These are phyloP conservation scores for Tetrastigma voinierianum DNA, from an alignment of 164 flowering plant genomes.

Conservation along the genomic window DNA sequence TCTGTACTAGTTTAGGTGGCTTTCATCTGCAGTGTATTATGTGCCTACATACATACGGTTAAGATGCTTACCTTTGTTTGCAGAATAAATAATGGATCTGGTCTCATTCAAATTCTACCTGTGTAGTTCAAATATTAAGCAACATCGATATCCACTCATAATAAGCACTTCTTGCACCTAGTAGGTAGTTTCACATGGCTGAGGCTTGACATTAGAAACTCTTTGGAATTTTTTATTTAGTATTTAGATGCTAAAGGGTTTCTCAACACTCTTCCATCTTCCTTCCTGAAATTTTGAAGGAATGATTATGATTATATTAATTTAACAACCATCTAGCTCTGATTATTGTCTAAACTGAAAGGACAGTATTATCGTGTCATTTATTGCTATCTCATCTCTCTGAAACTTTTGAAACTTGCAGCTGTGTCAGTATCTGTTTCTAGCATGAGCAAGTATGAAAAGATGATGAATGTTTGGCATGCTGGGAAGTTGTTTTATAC, in stretches of 20 bases:
- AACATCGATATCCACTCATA: too few species aligned
- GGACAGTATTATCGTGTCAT: neutral
- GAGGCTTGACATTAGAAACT: too few species aligned
- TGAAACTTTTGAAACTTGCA: conserved; percentile 26
- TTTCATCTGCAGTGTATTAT: neutral
- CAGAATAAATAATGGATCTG: too few species aligned
- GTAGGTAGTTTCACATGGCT: too few species aligned
- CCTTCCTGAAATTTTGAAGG: too few species aligned
- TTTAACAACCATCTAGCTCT: neutral
- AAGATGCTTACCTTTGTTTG: too few species aligned
- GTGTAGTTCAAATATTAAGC: too few species aligned
- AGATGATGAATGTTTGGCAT: conserved; percentile 73
- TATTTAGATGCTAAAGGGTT: neutral
- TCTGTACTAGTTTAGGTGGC: neutral
- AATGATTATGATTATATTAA: neutral
- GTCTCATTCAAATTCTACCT: too few species aligned
- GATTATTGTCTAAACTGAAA: neutral
- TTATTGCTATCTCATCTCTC: neutral
- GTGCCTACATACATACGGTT: too few species aligned
- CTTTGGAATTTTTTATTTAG: too few species aligned
- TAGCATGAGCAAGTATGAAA: conserved; percentile 62
- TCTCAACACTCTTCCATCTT: neutral
- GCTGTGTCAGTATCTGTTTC: conserved; percentile 63
- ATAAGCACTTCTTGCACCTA: too few species aligned
- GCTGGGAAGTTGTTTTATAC: conserved; percentile 75